These are phyloP conservation scores for Raffaelea ambrosiae DNA, from an alignment of 2,329 filamentous ascomycete genomes.

Conservation along the genomic window DNA sequence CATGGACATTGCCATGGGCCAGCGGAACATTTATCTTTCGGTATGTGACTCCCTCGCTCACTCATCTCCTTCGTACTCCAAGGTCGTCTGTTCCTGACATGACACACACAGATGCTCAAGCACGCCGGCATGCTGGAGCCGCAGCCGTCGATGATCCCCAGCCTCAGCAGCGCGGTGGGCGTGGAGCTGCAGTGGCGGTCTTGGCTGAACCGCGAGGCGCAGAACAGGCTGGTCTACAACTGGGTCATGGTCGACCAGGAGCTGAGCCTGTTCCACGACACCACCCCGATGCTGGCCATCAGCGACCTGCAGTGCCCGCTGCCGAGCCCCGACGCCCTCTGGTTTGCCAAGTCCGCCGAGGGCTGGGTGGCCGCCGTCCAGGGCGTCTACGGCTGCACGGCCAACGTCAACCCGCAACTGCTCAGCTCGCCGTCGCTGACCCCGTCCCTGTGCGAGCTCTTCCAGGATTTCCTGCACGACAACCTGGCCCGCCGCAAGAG, in stretches of 20 bases:
- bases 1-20: conserved; percentile 69
- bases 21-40: conserved; percentile 63
- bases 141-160: conserved; percentile 34
- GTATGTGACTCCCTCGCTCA: conserved; percentile 27
- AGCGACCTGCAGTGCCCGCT: conserved; percentile 58
- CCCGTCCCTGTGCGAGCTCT: conserved; percentile 55
- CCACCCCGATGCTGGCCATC: conserved; percentile 52
- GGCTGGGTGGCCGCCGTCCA: conserved; percentile 55
- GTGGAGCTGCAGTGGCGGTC: conserved; percentile 49
- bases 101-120: conserved; percentile 48
- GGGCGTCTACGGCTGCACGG: conserved; percentile 44
- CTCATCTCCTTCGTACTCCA: no score
- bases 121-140: conserved; percentile 59
- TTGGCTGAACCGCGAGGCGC: conserved; percentile 57
- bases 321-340: conserved; percentile 52
- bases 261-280: conserved; percentile 58
- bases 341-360: conserved; percentile 48
- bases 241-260: conserved; percentile 71
- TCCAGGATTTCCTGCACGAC: conserved; percentile 59
- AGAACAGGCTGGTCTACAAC: conserved; percentile 63
- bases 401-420: conserved; percentile 41
- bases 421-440: conserved; percentile 42
- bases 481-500: conserved; percentile 42
- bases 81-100: no score
- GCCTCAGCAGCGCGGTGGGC: conserved; percentile 31